These are phyloP conservation scores for Rickenella mellea DNA, from an alignment of 768 basidiomycete species.

Conservation along the genomic window DNA sequence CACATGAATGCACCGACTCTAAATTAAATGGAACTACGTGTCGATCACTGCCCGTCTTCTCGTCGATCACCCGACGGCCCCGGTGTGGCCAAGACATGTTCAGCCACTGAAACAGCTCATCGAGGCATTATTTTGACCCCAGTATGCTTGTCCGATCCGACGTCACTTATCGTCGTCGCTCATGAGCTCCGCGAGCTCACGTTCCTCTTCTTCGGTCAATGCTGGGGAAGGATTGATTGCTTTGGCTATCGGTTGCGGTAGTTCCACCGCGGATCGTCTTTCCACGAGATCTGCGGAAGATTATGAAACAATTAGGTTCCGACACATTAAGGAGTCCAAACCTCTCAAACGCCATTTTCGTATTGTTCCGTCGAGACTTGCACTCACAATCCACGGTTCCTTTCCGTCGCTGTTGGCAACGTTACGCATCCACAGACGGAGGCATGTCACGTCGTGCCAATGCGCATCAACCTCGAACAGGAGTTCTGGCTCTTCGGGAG, in stretches of 20 bases:
- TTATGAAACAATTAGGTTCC: constrained; percentile 1
- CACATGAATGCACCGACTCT: too few relatives aligned
- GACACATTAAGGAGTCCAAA: constrained; percentile 29
- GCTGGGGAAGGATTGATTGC: constrained; percentile 9
- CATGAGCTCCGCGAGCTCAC: constrained; percentile 79
- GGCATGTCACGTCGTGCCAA: constrained; percentile 77
- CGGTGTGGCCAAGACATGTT: too few relatives aligned
- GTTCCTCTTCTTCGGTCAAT: constrained; percentile 84
- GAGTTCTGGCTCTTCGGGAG: constrained; percentile 56
- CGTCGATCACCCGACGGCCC: too few relatives aligned
- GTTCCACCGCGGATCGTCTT: background rate
- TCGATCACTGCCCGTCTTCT: too few relatives aligned
- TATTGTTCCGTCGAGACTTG: constrained; percentile 81
- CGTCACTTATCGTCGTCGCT: too few relatives aligned
- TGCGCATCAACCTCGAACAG: constrained; percentile 77
- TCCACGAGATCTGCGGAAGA: background rate
- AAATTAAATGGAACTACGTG: too few relatives aligned
- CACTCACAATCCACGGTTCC: constrained; percentile 77
- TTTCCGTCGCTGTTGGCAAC: constrained; percentile 32
- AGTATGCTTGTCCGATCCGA: too few relatives aligned
- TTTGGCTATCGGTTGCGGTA: constrained; percentile 1
- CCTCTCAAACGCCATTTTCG: constrained; percentile 69
- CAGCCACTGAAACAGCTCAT: background rate
- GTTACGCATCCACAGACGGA: constrained; percentile 63
- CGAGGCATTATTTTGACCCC: constrained; percentile 14